phyloP scores from a whole-genome alignment of 345 rosid species.

The Heritiera littoralis region DNA sequence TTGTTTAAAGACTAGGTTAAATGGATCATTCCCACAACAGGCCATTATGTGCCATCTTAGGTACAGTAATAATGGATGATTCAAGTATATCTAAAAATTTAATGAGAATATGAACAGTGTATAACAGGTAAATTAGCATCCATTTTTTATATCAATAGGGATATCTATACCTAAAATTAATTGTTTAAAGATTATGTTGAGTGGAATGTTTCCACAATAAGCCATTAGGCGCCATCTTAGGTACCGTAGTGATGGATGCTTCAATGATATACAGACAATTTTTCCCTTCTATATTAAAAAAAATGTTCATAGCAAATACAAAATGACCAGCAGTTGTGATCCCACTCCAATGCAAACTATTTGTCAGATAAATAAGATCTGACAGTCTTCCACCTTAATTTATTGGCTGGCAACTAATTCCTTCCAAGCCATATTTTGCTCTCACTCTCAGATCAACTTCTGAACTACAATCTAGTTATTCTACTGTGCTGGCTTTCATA shows the following conservation, averaged over 20 bases:
- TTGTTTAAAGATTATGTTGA: too few species aligned
- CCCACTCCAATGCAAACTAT: not conserved
- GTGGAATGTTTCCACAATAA: not conserved
- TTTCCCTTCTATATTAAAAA: not conserved
- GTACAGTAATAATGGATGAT: not conserved
- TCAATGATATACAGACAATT: not conserved
- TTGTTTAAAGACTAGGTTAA: not conserved
- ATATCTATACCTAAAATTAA: not conserved
- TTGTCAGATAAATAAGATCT: not conserved
- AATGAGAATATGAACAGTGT: not conserved
- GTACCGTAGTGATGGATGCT: not conserved
- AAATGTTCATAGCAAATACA: not conserved
- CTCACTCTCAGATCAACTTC: constrained; percentile 6
- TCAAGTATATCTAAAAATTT: not conserved
- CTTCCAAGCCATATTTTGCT: not conserved
- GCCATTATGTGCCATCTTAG: not conserved
- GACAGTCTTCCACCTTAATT: not conserved
- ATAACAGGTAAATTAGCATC: not conserved
- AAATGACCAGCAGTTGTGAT: not conserved
- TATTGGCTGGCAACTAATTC: not conserved
- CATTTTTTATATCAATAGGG: not conserved
- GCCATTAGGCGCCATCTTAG: not conserved
- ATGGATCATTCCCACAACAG: not conserved
- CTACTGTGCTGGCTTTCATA: not conserved
- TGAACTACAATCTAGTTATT: constrained; percentile 12